Base-by-base conservation (phyloP, 306 rosid genomes). In the Aeschynomene evenia region DNA sequence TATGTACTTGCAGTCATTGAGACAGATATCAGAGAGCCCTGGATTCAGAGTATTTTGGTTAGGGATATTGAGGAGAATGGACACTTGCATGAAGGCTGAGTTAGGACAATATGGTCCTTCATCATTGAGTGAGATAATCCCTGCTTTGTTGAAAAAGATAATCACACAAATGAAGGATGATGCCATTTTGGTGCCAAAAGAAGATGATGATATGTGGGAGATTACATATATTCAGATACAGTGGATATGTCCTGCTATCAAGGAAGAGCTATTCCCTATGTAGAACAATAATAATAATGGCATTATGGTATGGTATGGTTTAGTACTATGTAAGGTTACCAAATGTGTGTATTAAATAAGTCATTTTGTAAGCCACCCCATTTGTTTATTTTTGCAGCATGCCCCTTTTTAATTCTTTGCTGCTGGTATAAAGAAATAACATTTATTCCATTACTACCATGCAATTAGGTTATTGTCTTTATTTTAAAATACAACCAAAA, bases 31-130 rank as follows among this genome's bases (percentile, higher is more conserved):
- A 6, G 81, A 81, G 65, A 79, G 87, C 39, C 54, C 70, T 1
- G 91, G 81, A 7, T 91, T 88, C 42, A 55, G 89, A 72, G 79
- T 91, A 15, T 88, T 94, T 63, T 94, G 99, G 99, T 67, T 91
- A 13, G 96, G 99, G 7, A 78, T 94, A 37, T 75, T 94, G 81
- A 85, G 97, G 65, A 87, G 97, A 79, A 91, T 94, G 99, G 99
- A 89, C 74, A 87, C 97, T 2, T 91, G 93, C 15, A 80, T 91
- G 97, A 94, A 91, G 61, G 95, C 91, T 69, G 95, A 94, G 11
- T 82, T 94, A 50, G 97, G 97, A 18, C 83, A 65, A 1, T 84
- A 82, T 76, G 97, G 96, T 48, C 65, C 62, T 21, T 85, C 96
- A 9, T 79, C 57, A 26, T 48, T 94, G 83, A 84, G 64, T 23